phyloP scores from a whole-genome alignment of 352 stramenopile genomes.

The Chrysophaeum taylorii region DNA sequence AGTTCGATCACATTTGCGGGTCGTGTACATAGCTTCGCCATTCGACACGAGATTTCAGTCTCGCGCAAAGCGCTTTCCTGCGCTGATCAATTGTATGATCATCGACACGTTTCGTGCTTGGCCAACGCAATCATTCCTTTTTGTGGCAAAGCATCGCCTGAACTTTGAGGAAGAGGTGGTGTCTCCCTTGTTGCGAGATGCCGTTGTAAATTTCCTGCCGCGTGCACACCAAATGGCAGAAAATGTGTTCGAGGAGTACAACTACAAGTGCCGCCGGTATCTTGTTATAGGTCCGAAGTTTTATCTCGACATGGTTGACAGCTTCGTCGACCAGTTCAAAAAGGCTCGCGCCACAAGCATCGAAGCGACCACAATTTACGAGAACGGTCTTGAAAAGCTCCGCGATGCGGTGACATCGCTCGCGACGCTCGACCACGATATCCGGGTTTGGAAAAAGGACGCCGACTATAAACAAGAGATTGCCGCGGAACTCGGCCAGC shows the following conservation, averaged over 20 bases:
- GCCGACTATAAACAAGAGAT: constrained; percentile 83
- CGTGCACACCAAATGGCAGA: constrained; percentile 77
- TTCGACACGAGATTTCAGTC: constrained; percentile 75
- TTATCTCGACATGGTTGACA: constrained; percentile 75
- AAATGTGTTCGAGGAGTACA: constrained; percentile 65
- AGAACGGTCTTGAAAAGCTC: constrained; percentile 72
- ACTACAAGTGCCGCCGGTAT: constrained; percentile 63
- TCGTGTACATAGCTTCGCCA: constrained; percentile 81
- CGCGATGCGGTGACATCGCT: constrained; percentile 48
- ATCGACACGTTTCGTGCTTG: constrained; percentile 82
- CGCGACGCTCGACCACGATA: constrained; percentile 26
- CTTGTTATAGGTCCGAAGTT: constrained; percentile 83
- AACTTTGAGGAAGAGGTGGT: constrained; percentile 48
- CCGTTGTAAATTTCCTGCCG: constrained; percentile 83
- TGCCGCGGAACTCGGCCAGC: constrained; percentile 74
- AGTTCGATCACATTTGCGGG: constrained; percentile 76
- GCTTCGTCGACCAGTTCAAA: too few relatives aligned
- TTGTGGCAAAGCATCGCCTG: constrained; percentile 73
- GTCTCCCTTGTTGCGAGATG: constrained; percentile 34
- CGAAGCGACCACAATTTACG: constrained; percentile 8
- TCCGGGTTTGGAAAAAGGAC: constrained; percentile 75
- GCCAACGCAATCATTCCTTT: constrained; percentile 69
- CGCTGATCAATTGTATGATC: constrained; percentile 78
- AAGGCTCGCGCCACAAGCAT: constrained; percentile 33
- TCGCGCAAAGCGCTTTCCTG: constrained; percentile 73